phyloP scores from a whole-genome alignment of 176 grass and related monocot genomes.

The Oryza australiensis region DNA sequence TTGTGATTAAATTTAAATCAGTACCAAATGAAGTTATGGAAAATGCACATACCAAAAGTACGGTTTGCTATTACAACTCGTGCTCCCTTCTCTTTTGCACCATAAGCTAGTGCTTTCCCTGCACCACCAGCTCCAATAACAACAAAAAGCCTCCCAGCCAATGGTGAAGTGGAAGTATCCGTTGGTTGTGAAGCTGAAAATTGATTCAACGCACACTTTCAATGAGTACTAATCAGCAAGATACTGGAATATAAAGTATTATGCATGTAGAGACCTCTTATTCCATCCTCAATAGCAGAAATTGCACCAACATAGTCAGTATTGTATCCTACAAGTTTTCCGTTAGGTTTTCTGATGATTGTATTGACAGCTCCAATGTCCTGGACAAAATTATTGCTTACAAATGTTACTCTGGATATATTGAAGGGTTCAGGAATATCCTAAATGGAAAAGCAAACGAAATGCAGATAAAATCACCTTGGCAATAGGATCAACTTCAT shows the following conservation, averaged over 20 bases:
- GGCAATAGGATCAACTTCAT: slow-evolving; percentile 93
- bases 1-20: background rate
- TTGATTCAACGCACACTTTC: slow-evolving; percentile 23
- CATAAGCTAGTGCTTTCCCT: slow-evolving; percentile 97
- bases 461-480: slow-evolving; percentile 50
- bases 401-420: slow-evolving; percentile 13
- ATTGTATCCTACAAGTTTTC: slow-evolving; percentile 93
- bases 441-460: slow-evolving; percentile 21
- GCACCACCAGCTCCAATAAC: slow-evolving; percentile 97
- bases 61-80: slow-evolving; percentile 96
- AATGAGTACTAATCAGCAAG: slow-evolving; percentile 16
- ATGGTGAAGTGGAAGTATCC: slow-evolving; percentile 53
- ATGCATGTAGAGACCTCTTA: slow-evolving; percentile 67
- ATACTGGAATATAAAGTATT: slow-evolving; percentile 5
- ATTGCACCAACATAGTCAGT: slow-evolving; percentile 98
- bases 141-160: slow-evolving; percentile 75
- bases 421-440: slow-evolving; percentile 3
- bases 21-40: background rate
- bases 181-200: slow-evolving; percentile 54
- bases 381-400: slow-evolving; percentile 45
- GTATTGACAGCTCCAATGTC: slow-evolving; percentile 97
- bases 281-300: slow-evolving; percentile 98
- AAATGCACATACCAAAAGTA: slow-evolving; percentile 71
- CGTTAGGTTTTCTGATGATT: slow-evolving; percentile 75
- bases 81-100: slow-evolving; percentile 96